phyloP scores from a whole-genome alignment of 2,329 filamentous ascomycete genomes.

The Neopestalotiopsis rosae region DNA sequence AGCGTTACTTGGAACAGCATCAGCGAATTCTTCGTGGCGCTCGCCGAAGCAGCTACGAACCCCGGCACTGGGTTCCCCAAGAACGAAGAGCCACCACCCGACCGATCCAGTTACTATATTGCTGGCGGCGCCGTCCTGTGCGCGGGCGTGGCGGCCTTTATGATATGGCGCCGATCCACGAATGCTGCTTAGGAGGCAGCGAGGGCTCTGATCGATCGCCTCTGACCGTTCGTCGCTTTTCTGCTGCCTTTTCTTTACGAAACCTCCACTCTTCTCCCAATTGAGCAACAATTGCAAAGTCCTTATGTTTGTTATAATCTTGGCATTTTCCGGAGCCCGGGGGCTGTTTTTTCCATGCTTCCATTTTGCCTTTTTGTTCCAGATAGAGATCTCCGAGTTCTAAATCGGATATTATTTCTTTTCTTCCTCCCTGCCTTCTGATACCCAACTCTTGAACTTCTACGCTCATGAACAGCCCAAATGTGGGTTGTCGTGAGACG shows the following conservation, averaged over 20 bases:
- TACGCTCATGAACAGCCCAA: not conserved
- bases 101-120: constrained; percentile 85
- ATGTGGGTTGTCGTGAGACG: not conserved
- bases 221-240: constrained; percentile 8
- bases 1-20: constrained; percentile 95
- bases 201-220: not conserved
- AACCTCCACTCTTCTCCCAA: not conserved
- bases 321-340: constrained; percentile 14
- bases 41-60: constrained; percentile 91
- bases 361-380: not conserved
- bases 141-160: constrained; percentile 65
- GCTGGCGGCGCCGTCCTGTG: constrained; percentile 76
- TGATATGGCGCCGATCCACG: constrained; percentile 68
- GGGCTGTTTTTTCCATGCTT: not conserved
- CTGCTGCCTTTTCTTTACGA: not conserved
- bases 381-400: not conserved
- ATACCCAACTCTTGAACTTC: not conserved
- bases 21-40: constrained; percentile 87
- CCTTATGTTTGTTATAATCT: constrained; percentile 6
- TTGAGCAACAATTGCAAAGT: not conserved
- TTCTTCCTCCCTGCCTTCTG: not conserved
- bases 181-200: constrained; percentile 41
- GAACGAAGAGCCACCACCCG: constrained; percentile 82
- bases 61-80: constrained; percentile 89
- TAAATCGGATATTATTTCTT: not conserved